Evolutionary conservation across 2,329 filamentous ascomycete species (phyloP), one percentile per base, ranked within the genome.

Genomic region (Sporothrix luriei): DNA sequence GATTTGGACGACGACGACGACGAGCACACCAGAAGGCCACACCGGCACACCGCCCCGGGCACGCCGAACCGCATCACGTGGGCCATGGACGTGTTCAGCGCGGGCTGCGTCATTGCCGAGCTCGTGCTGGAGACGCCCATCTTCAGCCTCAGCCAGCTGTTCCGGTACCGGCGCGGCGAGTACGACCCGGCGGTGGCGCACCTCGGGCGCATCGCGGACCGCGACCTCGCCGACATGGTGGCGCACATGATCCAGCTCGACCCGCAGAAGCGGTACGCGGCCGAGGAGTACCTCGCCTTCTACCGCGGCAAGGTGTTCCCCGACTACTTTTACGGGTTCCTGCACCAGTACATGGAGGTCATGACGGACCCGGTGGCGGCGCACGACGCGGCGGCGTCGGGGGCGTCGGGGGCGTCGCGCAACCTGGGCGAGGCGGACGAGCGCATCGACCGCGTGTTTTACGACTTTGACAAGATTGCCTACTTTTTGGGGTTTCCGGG

Each of bases 61-160:
- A 70, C 52, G 19, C 69, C 73, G 9, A 70, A 54, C 33, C 70
- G 40, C 55, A 80, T 89, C 76, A 89, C 85, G 4, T 97, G 94
- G 94, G 94, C 95, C 49, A 99, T 99, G 96, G 95, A 99, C 78
- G 90, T 99, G 48, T 99, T 99, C 82, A 98, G 95, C 78, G 91
- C 91, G 26, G 95, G 95, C 9, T 99, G 96, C 78, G 94, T 98
- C 51, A 97, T 99, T 75, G 95, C 95, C 1, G 95, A 99, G 78
- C 84, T 99, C 49, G 97, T 99, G 74, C 86, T 98, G 6, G 95
- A 99, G 80, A 87, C 93, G 0, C 94, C 96, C 10, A 94, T 98
- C n/a, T 98, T 99, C 80, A 97, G 89, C n/a, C 85, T 99, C 13
- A 97, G 93, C 75, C 94, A 98, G 78, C 87, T 99, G 68, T 98